Conservation (phyloP, 176 grass and related monocot species). For the Bromus sterilis region DNA sequence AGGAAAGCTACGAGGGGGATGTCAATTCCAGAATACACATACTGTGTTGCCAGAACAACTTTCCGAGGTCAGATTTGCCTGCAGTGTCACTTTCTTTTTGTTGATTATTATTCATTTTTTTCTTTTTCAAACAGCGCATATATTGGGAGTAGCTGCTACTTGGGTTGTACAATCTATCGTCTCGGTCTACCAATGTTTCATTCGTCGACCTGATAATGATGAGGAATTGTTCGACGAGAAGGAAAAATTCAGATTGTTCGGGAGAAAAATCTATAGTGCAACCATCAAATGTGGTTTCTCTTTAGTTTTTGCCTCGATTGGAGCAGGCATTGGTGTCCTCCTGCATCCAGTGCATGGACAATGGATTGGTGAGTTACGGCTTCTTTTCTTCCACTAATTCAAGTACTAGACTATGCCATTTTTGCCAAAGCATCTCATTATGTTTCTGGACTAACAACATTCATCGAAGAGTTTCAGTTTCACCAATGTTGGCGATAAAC, state of each 20-base stretch:
- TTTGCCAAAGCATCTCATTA: not conserved
- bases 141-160: constrained; percentile 78
- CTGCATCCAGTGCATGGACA: constrained; percentile 82
- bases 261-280: constrained; percentile 55
- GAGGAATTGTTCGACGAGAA: constrained; percentile 33
- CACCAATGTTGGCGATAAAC: not conserved
- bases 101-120: not conserved
- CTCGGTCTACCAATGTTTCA: constrained; percentile 73
- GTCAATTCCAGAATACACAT: constrained; percentile 50
- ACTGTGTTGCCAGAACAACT: constrained; percentile 79
- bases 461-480: not conserved
- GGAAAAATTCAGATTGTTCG: constrained; percentile 56
- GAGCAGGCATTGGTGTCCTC: constrained; percentile 75
- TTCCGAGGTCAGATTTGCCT: constrained; percentile 56
- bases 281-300: constrained; percentile 83
- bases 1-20: constrained; percentile 72
- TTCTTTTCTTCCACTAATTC: not conserved
- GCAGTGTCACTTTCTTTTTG: not conserved
- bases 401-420: not conserved
- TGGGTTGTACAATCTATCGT: constrained; percentile 81
- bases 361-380: constrained; percentile 77
- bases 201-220: constrained; percentile 35
- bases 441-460: not conserved
- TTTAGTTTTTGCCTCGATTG: constrained; percentile 84
- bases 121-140: constrained; percentile 56